Conservation (phyloP, 345 rosid genomes). For the Garcia nutans region DNA sequence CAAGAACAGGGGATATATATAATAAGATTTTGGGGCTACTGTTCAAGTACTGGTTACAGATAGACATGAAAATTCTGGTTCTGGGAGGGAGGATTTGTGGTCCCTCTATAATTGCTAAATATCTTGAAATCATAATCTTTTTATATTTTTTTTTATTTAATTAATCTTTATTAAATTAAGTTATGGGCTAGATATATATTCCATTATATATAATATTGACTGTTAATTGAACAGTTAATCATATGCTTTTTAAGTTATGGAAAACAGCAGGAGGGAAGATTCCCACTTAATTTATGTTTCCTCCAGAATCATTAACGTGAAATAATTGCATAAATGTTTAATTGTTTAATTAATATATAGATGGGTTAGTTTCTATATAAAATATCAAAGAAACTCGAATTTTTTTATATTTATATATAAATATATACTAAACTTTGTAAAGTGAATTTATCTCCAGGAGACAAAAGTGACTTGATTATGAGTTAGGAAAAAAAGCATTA, state of each 20-base stretch:
- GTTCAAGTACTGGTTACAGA: slow-evolving; percentile 5
- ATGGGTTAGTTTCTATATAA: too few species aligned
- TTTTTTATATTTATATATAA: too few species aligned
- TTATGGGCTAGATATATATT: background rate
- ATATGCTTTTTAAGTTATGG: slow-evolving; percentile 5
- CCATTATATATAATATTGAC: background rate
- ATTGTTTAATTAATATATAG: too few species aligned
- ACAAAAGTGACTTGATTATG: too few species aligned
- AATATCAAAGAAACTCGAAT: too few species aligned
- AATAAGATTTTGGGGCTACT: slow-evolving; percentile 5
- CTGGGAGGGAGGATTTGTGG: slow-evolving; percentile 10
- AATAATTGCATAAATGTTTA: too few species aligned
- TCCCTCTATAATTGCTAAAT: slow-evolving; percentile 27
- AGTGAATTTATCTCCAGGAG: too few species aligned
- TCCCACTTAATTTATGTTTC: background rate
- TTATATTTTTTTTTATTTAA: background rate
- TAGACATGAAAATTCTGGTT: slow-evolving; percentile 28
- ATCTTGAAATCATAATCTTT: slow-evolving; percentile 29
- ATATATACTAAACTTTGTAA: too few species aligned
- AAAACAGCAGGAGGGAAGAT: background rate
- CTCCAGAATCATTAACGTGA: background rate
- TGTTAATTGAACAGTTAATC: background rate
- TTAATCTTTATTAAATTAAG: background rate
- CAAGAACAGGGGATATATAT: slow-evolving; percentile 23
- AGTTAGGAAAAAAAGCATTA: too few species aligned